Evolutionary conservation across 805 yeast genomes (phyloP).

Genomic region (Sugiyamaella qingdaonensis): DNA sequence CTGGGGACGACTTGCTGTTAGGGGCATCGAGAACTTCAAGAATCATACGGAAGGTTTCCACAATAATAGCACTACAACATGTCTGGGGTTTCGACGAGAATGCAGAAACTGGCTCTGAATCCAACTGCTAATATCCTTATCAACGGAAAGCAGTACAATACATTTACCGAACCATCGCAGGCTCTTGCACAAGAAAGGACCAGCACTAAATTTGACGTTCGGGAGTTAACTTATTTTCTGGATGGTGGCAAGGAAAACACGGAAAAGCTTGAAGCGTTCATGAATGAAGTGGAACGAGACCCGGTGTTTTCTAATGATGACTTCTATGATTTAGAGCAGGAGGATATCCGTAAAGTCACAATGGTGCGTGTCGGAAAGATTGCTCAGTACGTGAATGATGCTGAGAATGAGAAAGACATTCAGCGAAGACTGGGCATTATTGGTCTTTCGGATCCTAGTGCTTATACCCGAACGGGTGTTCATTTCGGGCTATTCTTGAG

Average conservation of each 20-base stretch:
- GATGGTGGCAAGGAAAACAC: constrained; percentile 41
- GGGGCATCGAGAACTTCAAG: neutral
- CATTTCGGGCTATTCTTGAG: constrained; percentile 79
- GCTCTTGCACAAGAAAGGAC: constrained; percentile 37
- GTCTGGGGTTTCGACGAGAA: neutral
- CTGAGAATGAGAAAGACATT: constrained; percentile 14
- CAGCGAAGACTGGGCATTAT: constrained; percentile 28
- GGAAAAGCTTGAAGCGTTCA: constrained; percentile 35
- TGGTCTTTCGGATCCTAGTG: constrained; percentile 58
- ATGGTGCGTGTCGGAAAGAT: constrained; percentile 30
- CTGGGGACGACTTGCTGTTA: neutral
- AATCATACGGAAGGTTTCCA: neutral
- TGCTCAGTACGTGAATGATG: constrained; percentile 7
- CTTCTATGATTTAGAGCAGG: constrained; percentile 45
- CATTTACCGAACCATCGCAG: constrained; percentile 15
- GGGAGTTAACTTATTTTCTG: constrained; percentile 40
- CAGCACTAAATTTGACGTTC: constrained; percentile 33
- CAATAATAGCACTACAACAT: neutral
- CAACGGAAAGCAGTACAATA: constrained; percentile 22
- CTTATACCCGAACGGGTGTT: constrained; percentile 78
- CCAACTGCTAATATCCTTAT: constrained; percentile 23
- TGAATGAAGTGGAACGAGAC: constrained; percentile 49
- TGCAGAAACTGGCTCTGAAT: constrained; percentile 11
- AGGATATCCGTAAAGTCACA: constrained; percentile 36
- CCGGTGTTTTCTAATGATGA: constrained; percentile 43